A percentile compares a stretch with the other conserved stretches of the same genome.
phyloP scores from a whole-genome alignment of 169 alveolate species.

The Eimeria tenella region DNA sequence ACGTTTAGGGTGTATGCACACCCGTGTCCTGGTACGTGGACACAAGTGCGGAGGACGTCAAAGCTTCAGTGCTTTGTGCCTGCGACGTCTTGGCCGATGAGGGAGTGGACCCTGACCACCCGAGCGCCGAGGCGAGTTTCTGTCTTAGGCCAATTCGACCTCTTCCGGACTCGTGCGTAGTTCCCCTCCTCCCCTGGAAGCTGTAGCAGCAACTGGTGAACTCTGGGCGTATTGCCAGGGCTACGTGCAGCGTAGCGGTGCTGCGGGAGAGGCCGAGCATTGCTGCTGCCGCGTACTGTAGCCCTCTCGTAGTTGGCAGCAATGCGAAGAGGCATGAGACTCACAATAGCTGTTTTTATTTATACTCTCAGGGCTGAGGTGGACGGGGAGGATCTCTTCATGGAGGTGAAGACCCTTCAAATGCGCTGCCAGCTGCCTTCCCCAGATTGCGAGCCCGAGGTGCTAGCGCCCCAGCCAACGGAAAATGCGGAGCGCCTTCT shows the following conservation, averaged over 20 bases:
- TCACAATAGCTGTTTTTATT: neutral
- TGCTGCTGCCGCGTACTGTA: neutral
- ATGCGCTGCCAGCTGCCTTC: constrained; percentile 50
- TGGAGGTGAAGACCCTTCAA: constrained; percentile 24
- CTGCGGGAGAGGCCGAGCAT: no score
- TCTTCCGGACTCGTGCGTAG: constrained; percentile 67
- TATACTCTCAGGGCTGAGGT: constrained; percentile 63
- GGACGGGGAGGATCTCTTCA: constrained; percentile 53
- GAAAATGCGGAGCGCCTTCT: neutral
- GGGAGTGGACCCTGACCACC: constrained; percentile 30
- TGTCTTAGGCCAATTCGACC: constrained; percentile 69
- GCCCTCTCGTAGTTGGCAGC: neutral
- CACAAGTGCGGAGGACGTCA: constrained; percentile 76
- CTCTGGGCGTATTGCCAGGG: no score
- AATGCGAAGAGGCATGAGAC: neutral
- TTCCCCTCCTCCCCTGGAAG: neutral
- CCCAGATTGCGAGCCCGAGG: neutral
- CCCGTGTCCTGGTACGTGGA: constrained; percentile 80
- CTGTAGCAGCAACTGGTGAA: neutral
- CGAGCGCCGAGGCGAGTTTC: neutral
- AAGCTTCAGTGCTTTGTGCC: constrained; percentile 83
- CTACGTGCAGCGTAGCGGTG: no score
- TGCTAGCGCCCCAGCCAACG: neutral
- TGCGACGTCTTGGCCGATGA: constrained; percentile 85
- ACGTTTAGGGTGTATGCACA: constrained; percentile 65